These are phyloP conservation scores for Xylaria polymorpha DNA, from an alignment of 2,329 filamentous ascomycete species.

Conservation along the genomic window DNA sequence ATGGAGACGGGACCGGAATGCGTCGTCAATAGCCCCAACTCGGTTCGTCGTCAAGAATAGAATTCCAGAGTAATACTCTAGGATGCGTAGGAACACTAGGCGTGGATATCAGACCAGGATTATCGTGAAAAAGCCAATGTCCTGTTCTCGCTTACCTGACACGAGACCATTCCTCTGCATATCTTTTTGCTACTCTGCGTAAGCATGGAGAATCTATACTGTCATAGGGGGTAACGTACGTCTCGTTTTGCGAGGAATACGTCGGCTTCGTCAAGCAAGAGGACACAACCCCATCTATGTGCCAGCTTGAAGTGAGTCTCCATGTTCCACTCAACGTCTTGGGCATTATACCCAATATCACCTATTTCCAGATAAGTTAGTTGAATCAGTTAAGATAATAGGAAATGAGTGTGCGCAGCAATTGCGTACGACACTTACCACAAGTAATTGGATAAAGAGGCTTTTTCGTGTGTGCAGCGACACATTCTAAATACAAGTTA, in stretches of 20 bases:
- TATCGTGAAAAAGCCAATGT: neutral
- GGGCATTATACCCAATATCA: neutral
- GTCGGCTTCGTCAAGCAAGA: slow-evolving; percentile 18
- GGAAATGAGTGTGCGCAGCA: neutral
- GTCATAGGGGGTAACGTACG: neutral
- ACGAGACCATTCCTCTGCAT: slow-evolving; percentile 10
- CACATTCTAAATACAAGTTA: slow-evolving; percentile 4
- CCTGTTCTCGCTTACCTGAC: neutral
- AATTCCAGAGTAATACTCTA: slow-evolving; percentile 18
- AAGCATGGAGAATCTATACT: neutral
- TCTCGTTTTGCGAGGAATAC: slow-evolving; percentile 10
- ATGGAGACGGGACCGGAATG: slow-evolving; percentile 11
- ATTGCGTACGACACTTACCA: neutral
- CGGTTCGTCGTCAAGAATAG: slow-evolving; percentile 15
- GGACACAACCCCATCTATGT: slow-evolving; percentile 19
- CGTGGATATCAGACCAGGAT: neutral
- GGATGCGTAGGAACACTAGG: slow-evolving; percentile 8
- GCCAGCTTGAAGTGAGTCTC: slow-evolving; percentile 7
- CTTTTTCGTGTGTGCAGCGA: neutral
- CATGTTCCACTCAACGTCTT: slow-evolving; percentile 11
- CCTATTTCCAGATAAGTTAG: neutral
- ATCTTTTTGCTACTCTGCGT: slow-evolving; percentile 7
- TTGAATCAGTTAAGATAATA: neutral
- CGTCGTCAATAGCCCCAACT: slow-evolving; percentile 12
- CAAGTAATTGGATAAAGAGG: slow-evolving; percentile 11